These are phyloP conservation scores for Protostelium mycophagum DNA, from an alignment of 78 protist genomes.

Conservation along the genomic window DNA sequence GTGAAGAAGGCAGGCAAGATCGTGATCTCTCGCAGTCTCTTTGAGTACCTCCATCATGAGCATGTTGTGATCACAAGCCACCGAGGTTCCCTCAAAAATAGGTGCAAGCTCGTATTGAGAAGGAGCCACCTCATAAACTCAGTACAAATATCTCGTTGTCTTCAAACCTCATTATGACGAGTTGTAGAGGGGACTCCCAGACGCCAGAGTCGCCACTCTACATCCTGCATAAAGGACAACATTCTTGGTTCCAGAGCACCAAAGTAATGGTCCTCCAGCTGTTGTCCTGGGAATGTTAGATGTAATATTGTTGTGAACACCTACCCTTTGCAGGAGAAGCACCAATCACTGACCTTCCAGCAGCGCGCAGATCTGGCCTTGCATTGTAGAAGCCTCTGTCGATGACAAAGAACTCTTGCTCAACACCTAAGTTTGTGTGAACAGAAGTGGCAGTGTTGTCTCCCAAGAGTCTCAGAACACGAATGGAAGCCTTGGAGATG, in stretches of 20 bases:
- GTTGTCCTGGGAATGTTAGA: conserved; percentile 64
- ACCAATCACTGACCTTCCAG: conserved; percentile 82
- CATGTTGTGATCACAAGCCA: conserved; percentile 86
- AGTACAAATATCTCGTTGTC: too few relatives aligned
- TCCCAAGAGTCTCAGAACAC: conserved; percentile 21
- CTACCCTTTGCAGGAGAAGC: conserved; percentile 52
- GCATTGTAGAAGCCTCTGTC: conserved; percentile 64
- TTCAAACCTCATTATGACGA: conserved; percentile 89
- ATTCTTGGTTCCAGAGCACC: conserved; percentile 70
- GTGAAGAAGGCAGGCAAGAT: conserved; percentile 72
- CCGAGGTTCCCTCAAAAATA: conserved; percentile 61
- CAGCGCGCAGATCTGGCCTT: conserved; percentile 79
- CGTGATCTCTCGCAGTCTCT: conserved; percentile 54
- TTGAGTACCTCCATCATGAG: conserved; percentile 78
- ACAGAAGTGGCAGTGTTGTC: conserved; percentile 31
- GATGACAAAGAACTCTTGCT: conserved; percentile 90
- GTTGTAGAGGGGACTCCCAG: conserved; percentile 85
- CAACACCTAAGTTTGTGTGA: conserved; percentile 62
- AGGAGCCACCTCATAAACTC: too few relatives aligned
- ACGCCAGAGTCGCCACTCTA: conserved; percentile 69
- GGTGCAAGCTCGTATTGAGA: conserved; percentile 93
- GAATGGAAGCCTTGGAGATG: conserved; percentile 22
- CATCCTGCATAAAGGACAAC: conserved; percentile 63
- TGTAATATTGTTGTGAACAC: neutral
- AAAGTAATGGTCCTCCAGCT: conserved; percentile 89